Evolutionary conservation across 2,329 filamentous ascomycete genomes (phyloP).

Genomic region (Coniochaeta sp.): DNA sequence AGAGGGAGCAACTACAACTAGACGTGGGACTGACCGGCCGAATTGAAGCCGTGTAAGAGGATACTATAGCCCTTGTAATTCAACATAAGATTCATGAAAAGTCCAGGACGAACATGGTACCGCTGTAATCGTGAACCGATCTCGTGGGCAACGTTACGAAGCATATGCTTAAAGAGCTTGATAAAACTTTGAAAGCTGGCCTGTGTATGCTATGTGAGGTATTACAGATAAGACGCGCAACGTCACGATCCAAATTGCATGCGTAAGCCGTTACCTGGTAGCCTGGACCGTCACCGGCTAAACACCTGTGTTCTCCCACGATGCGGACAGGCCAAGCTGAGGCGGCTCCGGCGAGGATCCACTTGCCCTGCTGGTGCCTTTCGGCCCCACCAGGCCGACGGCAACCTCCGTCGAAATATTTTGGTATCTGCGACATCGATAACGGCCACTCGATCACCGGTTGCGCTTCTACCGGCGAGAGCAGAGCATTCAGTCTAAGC

Average conservation of each 20-base stretch:
- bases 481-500: not conserved
- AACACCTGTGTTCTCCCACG: not conserved
- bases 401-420: not conserved
- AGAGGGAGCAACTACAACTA: not conserved
- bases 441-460: not conserved
- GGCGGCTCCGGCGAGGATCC: not conserved
- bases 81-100: not conserved
- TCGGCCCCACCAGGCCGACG: not conserved
- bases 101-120: too few relatives aligned
- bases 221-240: not conserved
- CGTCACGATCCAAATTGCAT: not conserved
- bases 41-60: not conserved
- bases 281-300: not conserved
- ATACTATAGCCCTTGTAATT: slow-evolving; percentile 1
- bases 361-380: not conserved
- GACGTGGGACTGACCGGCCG: not conserved
- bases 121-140: not conserved
- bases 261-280: not conserved
- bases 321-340: too few relatives aligned
- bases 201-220: too few relatives aligned
- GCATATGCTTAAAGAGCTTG: not conserved
- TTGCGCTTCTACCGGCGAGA: not conserved
- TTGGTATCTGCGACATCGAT: not conserved
- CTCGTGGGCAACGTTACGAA: not conserved
- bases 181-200: too few relatives aligned